Base-by-base conservation (phyloP, 1,284 basidiomycete genomes). In the Somion occarium region DNA sequence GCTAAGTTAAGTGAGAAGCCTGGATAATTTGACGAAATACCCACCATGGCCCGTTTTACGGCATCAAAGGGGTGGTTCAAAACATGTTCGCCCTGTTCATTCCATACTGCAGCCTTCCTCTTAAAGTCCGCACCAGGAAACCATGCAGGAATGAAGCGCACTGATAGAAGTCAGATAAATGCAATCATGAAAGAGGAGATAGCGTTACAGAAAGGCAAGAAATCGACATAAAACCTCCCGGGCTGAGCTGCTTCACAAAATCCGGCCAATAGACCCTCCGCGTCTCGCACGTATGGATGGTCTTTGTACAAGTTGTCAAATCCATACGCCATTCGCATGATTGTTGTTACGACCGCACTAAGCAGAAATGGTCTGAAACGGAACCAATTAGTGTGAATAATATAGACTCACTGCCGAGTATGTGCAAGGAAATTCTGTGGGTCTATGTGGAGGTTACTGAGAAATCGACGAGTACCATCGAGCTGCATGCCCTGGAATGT, bases 91-190 rank as follows among this genome's bases (percentile, higher is more conserved):
- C 57, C 46, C 12, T 41, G 27, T 2, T 13, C 34, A 7, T 46
- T 41, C 59, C 61, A 61, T 12, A 43, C 37, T 34, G 22, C 53
- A 3, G 62, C 64, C 30, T 60, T 54, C 30, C 43, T 57, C 51
- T 61, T 51, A 51, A 67, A 65, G 1, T 43, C 51, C 1, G 64
- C 63, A 15, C 64, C 62, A 0, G 64, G 64, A 44, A 64, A 57
- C 65, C 65, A 66, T n/a, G 54, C 53, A 1, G 65, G 64, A 5
- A 65, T 30, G 25, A 60, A 46, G 44, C 48, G 46, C 27, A 54
- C 53, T 54, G 39, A 19, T 3, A 7, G 25, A 19, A n/a, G n/a
- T 15, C n/a, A n/a, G n/a, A n/a, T n/a, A 27, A 41, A 42, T 18
- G 39, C 15, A 45, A 18, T 9, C 37, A 38, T 24, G 7, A n/a